A percentile compares a stretch with the other conserved stretches of the same genome.
Evolutionary conservation across 345 rosid genomes (phyloP).

Genomic region (Linum trigynum): DNA sequence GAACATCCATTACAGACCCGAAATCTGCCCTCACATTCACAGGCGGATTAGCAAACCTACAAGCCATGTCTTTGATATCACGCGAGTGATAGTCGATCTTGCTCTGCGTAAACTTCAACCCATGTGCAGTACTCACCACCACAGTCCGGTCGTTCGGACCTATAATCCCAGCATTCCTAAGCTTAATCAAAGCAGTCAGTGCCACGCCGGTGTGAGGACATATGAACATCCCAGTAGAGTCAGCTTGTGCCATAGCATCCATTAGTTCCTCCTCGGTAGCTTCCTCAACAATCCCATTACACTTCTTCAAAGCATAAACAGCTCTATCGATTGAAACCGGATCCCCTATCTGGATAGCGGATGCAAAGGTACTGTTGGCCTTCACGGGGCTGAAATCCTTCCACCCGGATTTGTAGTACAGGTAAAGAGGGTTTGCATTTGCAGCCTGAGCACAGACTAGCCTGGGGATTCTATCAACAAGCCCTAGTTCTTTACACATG

Average conservation of each 20-base stretch:
- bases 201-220: constrained; percentile 97
- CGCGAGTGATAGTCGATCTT: constrained; percentile 82
- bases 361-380: constrained; percentile 71
- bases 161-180: constrained; percentile 68
- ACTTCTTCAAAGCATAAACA: constrained; percentile 62
- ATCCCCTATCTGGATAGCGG: constrained; percentile 91
- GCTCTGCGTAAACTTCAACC: constrained; percentile 77
- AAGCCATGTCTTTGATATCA: constrained; percentile 66
- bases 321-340: constrained; percentile 92
- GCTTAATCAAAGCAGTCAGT: constrained; percentile 64
- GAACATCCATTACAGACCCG: constrained; percentile 78
- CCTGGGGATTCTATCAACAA: constrained; percentile 71
- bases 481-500: constrained; percentile 79
- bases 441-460: constrained; percentile 89
- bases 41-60: constrained; percentile 68
- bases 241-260: constrained; percentile 92
- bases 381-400: constrained; percentile 58
- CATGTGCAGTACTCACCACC: constrained; percentile 92
- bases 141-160: constrained; percentile 55
- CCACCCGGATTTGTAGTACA: constrained; percentile 70
- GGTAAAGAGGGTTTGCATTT: constrained; percentile 84
- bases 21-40: constrained; percentile 72
- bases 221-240: constrained; percentile 89
- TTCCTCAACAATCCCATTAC: constrained; percentile 77
- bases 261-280: constrained; percentile 85